A percentile compares a stretch with the other conserved stretches of the same genome.
phyloP scores from a whole-genome alignment of 2,329 filamentous ascomycete genomes.

The Aspergillus sp. region DNA sequence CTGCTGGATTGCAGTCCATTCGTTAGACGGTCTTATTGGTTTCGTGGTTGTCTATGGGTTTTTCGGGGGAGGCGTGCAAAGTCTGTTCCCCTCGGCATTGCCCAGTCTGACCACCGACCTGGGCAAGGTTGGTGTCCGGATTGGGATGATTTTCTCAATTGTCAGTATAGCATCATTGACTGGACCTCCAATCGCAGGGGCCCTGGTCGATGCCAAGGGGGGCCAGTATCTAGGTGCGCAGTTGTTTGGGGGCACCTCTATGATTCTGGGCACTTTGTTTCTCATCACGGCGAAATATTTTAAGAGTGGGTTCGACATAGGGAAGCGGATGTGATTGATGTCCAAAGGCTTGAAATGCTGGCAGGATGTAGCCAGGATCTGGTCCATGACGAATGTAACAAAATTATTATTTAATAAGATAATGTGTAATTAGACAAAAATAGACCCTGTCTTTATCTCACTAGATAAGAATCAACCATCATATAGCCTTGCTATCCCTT shows the following conservation, averaged over 20 bases:
- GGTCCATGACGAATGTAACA: too few species aligned
- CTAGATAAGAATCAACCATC: too few species aligned
- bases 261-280: constrained; percentile 3
- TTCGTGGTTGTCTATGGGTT: constrained; percentile 41
- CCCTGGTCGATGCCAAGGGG: constrained; percentile 32
- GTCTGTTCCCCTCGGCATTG: constrained; percentile 38
- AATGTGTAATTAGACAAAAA: too few species aligned
- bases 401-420: too few species aligned
- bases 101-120: constrained; percentile 40
- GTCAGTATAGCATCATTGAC: constrained; percentile 39
- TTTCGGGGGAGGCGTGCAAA: constrained; percentile 38
- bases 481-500: too few species aligned
- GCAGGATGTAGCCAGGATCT: too few species aligned
- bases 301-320: too few species aligned
- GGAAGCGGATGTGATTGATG: too few species aligned
- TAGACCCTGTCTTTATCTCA: too few species aligned
- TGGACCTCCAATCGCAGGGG: constrained; percentile 42
- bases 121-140: constrained; percentile 39
- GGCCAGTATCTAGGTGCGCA: constrained; percentile 40
- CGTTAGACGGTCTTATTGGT: constrained; percentile 30
- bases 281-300: not conserved
- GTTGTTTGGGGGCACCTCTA: constrained; percentile 32
- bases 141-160: constrained; percentile 43
- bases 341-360: too few species aligned
- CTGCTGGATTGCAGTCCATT: constrained; percentile 48